phyloP scores from a whole-genome alignment of 1,284 basidiomycete species.

The Ustilago nuda region DNA sequence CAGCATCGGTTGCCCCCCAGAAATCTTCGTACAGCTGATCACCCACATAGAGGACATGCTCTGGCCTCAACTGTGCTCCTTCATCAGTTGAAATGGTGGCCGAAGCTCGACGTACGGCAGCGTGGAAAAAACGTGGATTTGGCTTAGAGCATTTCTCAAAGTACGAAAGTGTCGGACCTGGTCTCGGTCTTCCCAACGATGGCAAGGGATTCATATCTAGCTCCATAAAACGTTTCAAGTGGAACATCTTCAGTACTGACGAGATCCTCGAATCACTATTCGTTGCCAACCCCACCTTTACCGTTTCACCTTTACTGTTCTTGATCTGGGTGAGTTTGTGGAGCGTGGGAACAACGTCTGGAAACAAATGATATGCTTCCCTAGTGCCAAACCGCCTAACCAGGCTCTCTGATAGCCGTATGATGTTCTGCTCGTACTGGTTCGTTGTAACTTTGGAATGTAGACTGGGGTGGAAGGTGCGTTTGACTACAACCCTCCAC shows the following conservation, averaged over 20 bases:
- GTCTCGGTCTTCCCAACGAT: background rate
- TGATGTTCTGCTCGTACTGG: conserved; percentile 15
- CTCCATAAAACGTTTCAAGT: conserved; percentile 34
- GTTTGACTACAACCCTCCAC: conserved; percentile 52
- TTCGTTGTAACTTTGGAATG: conserved; percentile 10
- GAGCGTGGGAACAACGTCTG: conserved; percentile 44
- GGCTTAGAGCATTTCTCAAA: conserved; percentile 50
- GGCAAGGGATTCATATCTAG: conserved; percentile 19
- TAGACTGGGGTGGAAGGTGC: conserved; percentile 34
- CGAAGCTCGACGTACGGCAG: conserved; percentile 31
- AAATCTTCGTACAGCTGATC: conserved; percentile 58
- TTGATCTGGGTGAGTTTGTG: conserved; percentile 1
- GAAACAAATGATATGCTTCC: conserved; percentile 49
- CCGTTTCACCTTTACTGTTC: background rate
- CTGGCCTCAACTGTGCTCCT: background rate
- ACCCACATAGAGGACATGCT: conserved; percentile 51
- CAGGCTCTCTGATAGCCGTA: conserved; percentile 24
- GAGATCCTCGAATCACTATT: conserved; percentile 55
- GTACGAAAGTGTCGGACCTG: conserved; percentile 47
- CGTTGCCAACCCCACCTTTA: conserved; percentile 42
- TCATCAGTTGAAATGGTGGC: background rate
- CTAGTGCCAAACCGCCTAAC: conserved; percentile 40
- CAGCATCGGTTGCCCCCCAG: conserved; percentile 47
- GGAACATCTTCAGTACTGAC: conserved; percentile 38
- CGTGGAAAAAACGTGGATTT: conserved; percentile 42